phyloP scores from a whole-genome alignment of 2,329 filamentous ascomycete genomes.

The Myriosclerotinia scirpicola region DNA sequence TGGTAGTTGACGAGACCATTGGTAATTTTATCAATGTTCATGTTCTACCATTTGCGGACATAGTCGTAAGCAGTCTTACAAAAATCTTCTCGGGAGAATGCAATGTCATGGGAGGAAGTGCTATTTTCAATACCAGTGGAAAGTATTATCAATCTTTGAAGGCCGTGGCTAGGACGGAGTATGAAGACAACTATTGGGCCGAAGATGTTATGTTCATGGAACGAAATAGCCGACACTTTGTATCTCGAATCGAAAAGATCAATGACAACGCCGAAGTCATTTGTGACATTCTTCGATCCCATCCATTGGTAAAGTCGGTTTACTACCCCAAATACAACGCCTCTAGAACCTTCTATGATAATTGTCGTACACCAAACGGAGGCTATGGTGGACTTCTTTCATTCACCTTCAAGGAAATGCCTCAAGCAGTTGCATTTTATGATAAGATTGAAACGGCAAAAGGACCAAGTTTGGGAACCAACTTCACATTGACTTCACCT shows the following conservation, averaged over 20 bases:
- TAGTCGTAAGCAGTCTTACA: conserved; percentile 91
- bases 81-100: conserved; percentile 98
- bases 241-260: conserved; percentile 76
- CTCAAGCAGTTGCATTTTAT: conserved; percentile 77
- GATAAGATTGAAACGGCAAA: conserved; percentile 86
- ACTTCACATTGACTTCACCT: conserved; percentile 90
- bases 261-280: conserved; percentile 85
- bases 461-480: conserved; percentile 91
- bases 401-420: conserved; percentile 70
- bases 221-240: conserved; percentile 91
- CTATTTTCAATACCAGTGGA: conserved; percentile 63
- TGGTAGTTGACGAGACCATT: conserved; percentile 94
- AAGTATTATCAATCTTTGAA: conserved; percentile 72
- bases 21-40: conserved; percentile 96
- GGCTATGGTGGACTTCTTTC: conserved; percentile 91
- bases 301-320: conserved; percentile 67
- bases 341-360: conserved; percentile 73
- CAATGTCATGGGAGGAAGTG: conserved; percentile 94
- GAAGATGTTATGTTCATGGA: conserved; percentile 96
- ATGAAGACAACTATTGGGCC: conserved; percentile 89
- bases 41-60: conserved; percentile 82
- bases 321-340: conserved; percentile 83
- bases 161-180: conserved; percentile 60
- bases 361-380: conserved; percentile 67
- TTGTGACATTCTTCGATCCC: conserved; percentile 65